Conservation (phyloP, 305 asterid species). For the Fraxinus ornus region DNA sequence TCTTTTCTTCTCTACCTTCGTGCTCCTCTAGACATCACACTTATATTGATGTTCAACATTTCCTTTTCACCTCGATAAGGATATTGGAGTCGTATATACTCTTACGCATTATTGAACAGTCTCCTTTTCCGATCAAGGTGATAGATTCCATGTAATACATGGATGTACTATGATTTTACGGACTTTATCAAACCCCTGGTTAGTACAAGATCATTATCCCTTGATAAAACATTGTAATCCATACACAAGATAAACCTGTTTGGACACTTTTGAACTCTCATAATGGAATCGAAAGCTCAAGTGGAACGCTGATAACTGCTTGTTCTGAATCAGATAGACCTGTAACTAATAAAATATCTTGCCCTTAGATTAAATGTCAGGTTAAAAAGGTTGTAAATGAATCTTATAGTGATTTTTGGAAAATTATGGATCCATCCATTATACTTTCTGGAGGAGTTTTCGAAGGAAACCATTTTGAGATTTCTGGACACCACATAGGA, state of each 20-base stretch:
- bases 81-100: background rate
- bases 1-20: background rate
- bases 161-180: background rate
- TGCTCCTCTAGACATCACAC: slow-evolving; percentile 3
- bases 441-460: background rate
- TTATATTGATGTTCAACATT: slow-evolving; percentile 10
- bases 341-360: background rate
- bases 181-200: background rate
- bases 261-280: background rate
- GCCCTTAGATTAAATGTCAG: background rate
- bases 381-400: background rate
- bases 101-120: background rate
- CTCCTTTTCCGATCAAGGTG: background rate
- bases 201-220: background rate
- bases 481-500: background rate
- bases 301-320: background rate
- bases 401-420: background rate
- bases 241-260: background rate
- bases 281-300: background rate
- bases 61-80: background rate
- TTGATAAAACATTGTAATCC: background rate
- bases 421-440: background rate
- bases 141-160: background rate
- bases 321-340: background rate
- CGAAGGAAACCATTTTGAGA: background rate